Conservation (phyloP, 192 early-diverging fungal species). For the Dissophora globulifera region DNA sequence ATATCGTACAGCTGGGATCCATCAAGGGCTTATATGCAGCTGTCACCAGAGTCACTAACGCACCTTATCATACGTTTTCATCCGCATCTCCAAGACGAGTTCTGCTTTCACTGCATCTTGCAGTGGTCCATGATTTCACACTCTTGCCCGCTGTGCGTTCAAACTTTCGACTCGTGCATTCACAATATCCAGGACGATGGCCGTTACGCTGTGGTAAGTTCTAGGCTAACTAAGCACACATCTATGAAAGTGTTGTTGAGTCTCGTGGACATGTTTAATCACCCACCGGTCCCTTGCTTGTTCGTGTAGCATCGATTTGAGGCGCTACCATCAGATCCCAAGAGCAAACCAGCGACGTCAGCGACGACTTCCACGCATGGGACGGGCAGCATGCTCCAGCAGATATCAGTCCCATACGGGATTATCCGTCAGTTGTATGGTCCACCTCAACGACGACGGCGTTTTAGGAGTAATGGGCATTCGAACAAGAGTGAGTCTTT, state of each 20-base stretch:
- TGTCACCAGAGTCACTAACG: no score
- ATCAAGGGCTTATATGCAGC: no score
- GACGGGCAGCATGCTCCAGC: not conserved
- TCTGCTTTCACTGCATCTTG: constrained; percentile 33
- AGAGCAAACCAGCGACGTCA: not conserved
- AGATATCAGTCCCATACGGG: constrained; percentile 12
- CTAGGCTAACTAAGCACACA: no score
- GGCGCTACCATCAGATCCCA: constrained; percentile 2
- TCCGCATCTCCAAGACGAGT: constrained; percentile 16
- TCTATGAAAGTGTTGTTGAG: no score
- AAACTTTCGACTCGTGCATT: constrained; percentile 11
- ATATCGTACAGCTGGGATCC: not conserved
- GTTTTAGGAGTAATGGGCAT: not conserved
- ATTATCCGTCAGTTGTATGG: constrained; percentile 32
- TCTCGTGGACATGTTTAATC: no score
- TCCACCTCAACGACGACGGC: constrained; percentile 20
- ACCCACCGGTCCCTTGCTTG: not conserved
- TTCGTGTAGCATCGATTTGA: constrained; percentile 25
- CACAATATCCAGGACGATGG: constrained; percentile 20
- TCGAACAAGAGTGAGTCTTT: not conserved
- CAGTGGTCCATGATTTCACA: constrained; percentile 38
- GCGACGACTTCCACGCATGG: not conserved
- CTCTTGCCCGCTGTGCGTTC: constrained; percentile 31
- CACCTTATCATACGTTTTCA: not conserved
- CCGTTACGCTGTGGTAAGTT: constrained; percentile 12